Base-by-base conservation (phyloP, 2,329 filamentous ascomycete species). In the Paradendryphiella salina region DNA sequence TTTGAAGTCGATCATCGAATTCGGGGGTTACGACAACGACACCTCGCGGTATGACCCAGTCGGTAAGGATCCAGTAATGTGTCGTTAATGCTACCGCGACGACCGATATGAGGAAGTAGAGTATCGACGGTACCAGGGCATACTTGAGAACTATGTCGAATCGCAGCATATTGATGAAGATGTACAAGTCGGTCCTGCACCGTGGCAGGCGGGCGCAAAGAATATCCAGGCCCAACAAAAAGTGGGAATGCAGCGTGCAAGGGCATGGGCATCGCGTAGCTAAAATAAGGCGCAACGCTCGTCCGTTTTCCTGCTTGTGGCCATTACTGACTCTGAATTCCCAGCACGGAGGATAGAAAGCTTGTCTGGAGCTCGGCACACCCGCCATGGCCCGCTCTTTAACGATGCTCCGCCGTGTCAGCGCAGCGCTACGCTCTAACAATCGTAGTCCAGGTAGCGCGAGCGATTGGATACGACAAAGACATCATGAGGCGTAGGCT, bases 21-120 rank as follows among this genome's bases (percentile, higher is more conserved):
- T 46, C 35, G 21, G 26, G 39, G 5, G 60, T 63, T 7, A 44
- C 51, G 5, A 66, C 48, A n/a, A 45, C 42, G 2, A 70, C 38
- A 28, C 57, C 62, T 41, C 60, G 49, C 10, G 58, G 50, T 21
- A 64, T 50, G 6, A 70, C 47, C 59, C 63, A 69, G 42, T 70
- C 67, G 23, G 59, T 61, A 8, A 67, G 46, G 26, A 69, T 64
- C 66, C 66, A 70, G 46, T 69, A 70, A 37, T 64, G 57, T 4
- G 57, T 59, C 7, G 64, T 68, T 28, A 72, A 54, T 23, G 60
- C 57, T 17, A 68, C 62, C 8, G 66, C 66, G 13, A 66, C 44
- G 10, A 68, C 23, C 1, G 68, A 72, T 28, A 70, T 40, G 9
- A 70, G 47, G 11, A 65, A 49, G 34, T 70, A 66, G 21, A 66